These are phyloP conservation scores for Lindgomyces ingoldianus DNA, from an alignment of 495 filamentous ascomycete genomes.

Conservation along the genomic window DNA sequence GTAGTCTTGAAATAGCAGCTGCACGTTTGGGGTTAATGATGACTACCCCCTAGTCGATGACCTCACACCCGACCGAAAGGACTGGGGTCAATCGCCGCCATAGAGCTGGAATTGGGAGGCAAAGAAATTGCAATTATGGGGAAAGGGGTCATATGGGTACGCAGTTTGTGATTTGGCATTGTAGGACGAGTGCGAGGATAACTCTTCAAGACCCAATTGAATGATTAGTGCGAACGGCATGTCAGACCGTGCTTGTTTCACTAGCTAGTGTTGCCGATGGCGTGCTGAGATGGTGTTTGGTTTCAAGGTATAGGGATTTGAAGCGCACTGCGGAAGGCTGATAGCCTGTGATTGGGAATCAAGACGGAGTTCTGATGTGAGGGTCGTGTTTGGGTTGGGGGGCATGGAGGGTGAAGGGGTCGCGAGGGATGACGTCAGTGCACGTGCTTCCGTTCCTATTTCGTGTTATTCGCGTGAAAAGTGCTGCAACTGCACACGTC, in stretches of 20 bases:
- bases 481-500: too few species aligned
- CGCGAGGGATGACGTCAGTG: neutral
- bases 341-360: neutral
- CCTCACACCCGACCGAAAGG: constrained; percentile 5
- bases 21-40: constrained; percentile 1
- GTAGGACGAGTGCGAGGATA: neutral
- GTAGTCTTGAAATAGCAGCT: neutral
- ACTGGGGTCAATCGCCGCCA: neutral
- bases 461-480: constrained; percentile 1
- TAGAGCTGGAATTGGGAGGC: neutral
- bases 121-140: too few species aligned
- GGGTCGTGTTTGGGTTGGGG: neutral
- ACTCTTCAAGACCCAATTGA: neutral
- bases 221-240: neutral
- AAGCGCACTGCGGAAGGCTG: too few species aligned
- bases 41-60: constrained; percentile 23
- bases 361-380: neutral
- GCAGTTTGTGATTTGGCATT: neutral
- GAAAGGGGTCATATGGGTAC: too few species aligned
- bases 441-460: constrained; percentile 6
- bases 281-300: neutral
- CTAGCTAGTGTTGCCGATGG: neutral
- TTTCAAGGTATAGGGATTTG: too few species aligned
- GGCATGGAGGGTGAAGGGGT: neutral
- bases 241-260: neutral